These are phyloP conservation scores for Pseudocercospora musae DNA, from an alignment of 2,329 filamentous ascomycete species.

Conservation along the genomic window DNA sequence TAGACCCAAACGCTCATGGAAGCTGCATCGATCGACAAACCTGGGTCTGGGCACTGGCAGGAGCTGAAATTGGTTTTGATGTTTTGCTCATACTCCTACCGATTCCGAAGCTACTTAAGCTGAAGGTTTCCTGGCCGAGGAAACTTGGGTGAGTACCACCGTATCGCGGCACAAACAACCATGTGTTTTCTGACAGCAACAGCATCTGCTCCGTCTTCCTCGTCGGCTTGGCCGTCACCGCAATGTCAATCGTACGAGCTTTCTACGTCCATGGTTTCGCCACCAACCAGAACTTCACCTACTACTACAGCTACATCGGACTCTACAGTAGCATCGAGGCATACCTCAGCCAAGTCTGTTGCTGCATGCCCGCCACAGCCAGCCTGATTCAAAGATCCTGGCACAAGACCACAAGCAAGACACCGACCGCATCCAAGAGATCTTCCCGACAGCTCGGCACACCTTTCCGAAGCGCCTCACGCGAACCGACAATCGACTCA, in stretches of 20 bases:
- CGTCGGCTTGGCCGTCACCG: conserved; percentile 15
- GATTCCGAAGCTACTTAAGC: conserved; percentile 7
- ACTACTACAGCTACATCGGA: conserved; percentile 15
- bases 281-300: conserved; percentile 9
- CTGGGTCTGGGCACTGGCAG: conserved; percentile 5
- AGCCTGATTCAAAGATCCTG: conserved; percentile 7
- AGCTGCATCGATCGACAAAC: conserved; percentile 10
- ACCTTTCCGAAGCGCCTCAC: conserved; percentile 1
- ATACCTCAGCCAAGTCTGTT: conserved; percentile 17
- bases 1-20: not conserved
- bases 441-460: conserved; percentile 2
- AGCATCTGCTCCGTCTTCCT: conserved; percentile 12
- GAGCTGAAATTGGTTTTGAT: conserved; percentile 10
- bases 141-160: conserved; percentile 13
- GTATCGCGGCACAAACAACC: too few species aligned
- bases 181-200: too few species aligned
- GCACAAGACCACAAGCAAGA: not conserved
- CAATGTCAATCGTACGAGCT: conserved; percentile 14
- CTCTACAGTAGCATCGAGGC: conserved; percentile 19
- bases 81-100: conserved; percentile 15
- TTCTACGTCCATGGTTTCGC: conserved; percentile 10
- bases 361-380: conserved; percentile 16
- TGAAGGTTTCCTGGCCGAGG: conserved; percentile 1
- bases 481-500: conserved; percentile 3
- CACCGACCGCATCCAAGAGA: conserved; percentile 7